Evolutionary conservation across 1,139 yeast species (phyloP).

Genomic region (Blastobotrys buckinghamii): DNA sequence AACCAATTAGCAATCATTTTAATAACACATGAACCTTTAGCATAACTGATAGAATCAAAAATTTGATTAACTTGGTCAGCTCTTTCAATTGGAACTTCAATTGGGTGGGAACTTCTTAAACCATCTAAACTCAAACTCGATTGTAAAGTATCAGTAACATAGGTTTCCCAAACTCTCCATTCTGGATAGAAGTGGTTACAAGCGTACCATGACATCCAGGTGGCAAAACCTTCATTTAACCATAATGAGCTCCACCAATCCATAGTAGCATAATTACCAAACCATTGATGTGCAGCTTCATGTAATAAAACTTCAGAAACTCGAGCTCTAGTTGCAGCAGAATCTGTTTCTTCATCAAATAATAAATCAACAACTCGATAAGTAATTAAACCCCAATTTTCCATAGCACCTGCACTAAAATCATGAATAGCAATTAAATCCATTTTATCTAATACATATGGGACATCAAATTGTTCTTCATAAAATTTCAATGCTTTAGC

Average conservation of each 20-base stretch:
- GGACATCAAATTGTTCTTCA: slow-evolving; percentile 56
- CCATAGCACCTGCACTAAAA: slow-evolving; percentile 78
- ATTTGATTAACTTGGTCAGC: slow-evolving; percentile 75
- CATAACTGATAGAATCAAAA: slow-evolving; percentile 70
- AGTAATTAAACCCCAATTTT: slow-evolving; percentile 72
- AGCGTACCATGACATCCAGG: slow-evolving; percentile 71
- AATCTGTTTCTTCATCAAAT: slow-evolving; percentile 48
- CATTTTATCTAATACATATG: slow-evolving; percentile 67
- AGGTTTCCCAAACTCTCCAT: slow-evolving; percentile 63
- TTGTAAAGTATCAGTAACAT: slow-evolving; percentile 59
- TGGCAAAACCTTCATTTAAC: slow-evolving; percentile 81
- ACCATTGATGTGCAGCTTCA: slow-evolving; percentile 83
- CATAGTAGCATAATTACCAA: slow-evolving; percentile 78
- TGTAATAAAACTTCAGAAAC: slow-evolving; percentile 78
- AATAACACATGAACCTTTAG: slow-evolving; percentile 71
- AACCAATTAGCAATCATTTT: slow-evolving; percentile 66
- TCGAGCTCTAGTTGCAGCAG: slow-evolving; percentile 49
- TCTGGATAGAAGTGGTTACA: slow-evolving; percentile 62
- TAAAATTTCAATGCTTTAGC: slow-evolving; percentile 63
- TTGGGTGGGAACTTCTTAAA: slow-evolving; percentile 69
- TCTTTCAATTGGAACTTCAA: slow-evolving; percentile 66
- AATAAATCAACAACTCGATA: slow-evolving; percentile 66
- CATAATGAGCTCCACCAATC: slow-evolving; percentile 84
- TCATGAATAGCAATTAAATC: slow-evolving; percentile 73
- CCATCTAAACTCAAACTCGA: slow-evolving; percentile 61